A percentile compares a stretch with the other conserved stretches of the same genome.
Evolutionary conservation across 805 yeast genomes (phyloP).

Genomic region (Kodamaea sagamina): DNA sequence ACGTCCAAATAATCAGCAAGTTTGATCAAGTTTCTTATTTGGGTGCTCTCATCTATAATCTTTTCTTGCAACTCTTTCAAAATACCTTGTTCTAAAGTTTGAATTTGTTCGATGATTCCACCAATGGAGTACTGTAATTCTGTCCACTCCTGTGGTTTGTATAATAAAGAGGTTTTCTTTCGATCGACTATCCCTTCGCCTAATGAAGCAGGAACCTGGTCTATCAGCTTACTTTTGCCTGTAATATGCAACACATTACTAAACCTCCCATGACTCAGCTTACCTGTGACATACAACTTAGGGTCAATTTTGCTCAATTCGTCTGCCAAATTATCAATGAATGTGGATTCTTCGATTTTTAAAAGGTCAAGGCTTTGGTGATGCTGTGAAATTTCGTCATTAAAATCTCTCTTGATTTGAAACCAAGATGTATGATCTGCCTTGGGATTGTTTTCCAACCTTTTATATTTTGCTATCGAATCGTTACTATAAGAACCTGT

Average conservation of each 20-base stretch:
- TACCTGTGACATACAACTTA: conserved; percentile 28
- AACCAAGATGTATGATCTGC: not conserved
- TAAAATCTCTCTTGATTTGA: conserved; percentile 37
- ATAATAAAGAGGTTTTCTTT: conserved; percentile 46
- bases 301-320: conserved; percentile 29
- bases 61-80: conserved; percentile 49
- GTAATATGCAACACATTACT: conserved; percentile 50
- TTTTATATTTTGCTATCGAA: conserved; percentile 26
- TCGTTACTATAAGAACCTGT: conserved; percentile 23
- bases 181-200: conserved; percentile 29
- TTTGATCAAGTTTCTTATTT: conserved; percentile 52
- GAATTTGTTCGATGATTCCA: conserved; percentile 47
- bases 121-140: conserved; percentile 53
- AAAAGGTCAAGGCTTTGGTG: conserved; percentile 37
- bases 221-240: conserved; percentile 38
- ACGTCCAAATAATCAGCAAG: conserved; percentile 70
- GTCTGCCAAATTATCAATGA: conserved; percentile 23
- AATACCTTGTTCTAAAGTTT: conserved; percentile 54
- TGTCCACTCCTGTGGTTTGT: conserved; percentile 54
- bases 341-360: conserved; percentile 25
- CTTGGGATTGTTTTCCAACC: conserved; percentile 1
- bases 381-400: conserved; percentile 27
- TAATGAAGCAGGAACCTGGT: conserved; percentile 20
- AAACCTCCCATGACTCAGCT: conserved; percentile 32
- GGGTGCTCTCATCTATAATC: conserved; percentile 46